phyloP scores from a whole-genome alignment of 306 rosid species.

The Corylus avellana region DNA sequence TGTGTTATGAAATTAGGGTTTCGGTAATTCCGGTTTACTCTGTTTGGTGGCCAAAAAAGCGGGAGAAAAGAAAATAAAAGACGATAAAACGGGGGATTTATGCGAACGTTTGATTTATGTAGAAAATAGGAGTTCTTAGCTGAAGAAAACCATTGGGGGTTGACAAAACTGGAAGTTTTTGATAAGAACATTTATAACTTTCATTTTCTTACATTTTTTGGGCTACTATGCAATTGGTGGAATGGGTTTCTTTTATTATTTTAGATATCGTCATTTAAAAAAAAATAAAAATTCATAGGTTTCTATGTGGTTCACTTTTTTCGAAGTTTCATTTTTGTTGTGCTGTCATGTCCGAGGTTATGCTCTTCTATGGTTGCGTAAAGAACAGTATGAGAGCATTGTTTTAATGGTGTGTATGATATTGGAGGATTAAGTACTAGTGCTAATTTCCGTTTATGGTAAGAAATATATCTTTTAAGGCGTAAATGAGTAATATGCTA shows the following conservation, averaged over 20 bases:
- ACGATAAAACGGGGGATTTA: background rate
- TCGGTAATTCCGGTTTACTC: background rate
- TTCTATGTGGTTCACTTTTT: background rate
- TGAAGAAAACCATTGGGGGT: conserved; percentile 1
- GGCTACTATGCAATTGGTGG: background rate
- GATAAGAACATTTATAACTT: background rate
- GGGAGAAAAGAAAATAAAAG: background rate
- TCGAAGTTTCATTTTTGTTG: background rate
- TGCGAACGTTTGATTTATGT: background rate
- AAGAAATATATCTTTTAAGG: background rate
- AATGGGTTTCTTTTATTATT: background rate
- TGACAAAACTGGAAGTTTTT: background rate
- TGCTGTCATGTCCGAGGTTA: background rate
- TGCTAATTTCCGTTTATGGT: background rate
- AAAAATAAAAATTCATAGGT: background rate
- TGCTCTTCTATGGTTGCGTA: background rate
- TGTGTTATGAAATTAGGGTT: conserved; percentile 32
- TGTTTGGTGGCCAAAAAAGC: background rate
- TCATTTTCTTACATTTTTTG: background rate
- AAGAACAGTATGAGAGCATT: background rate
- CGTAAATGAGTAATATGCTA: background rate
- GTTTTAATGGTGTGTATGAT: background rate
- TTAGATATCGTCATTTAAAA: background rate
- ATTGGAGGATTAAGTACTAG: background rate
- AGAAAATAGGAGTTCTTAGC: background rate